phyloP scores from a whole-genome alignment of 495 filamentous ascomycete genomes.

The Aspergillus nidulans region DNA sequence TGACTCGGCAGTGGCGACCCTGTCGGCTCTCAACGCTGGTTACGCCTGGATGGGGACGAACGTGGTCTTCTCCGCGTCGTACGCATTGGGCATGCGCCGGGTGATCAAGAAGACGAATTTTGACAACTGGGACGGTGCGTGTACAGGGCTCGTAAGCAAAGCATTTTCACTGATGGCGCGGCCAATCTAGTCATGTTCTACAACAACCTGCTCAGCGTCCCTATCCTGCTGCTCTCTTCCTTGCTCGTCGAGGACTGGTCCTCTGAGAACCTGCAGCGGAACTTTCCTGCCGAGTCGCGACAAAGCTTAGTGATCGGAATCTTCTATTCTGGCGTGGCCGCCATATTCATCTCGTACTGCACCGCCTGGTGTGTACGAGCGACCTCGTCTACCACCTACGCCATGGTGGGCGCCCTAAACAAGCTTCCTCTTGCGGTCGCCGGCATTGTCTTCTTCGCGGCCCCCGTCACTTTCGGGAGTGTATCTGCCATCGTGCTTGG shows the following conservation, averaged over 20 bases:
- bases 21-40: conserved; percentile 89
- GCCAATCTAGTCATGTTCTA: conserved; percentile 88
- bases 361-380: conserved; percentile 98
- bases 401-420: conserved; percentile 96
- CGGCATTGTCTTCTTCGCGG: conserved; percentile 91
- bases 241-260: conserved; percentile 91
- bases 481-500: conserved; percentile 85
- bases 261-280: conserved; percentile 69
- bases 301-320: conserved; percentile 76
- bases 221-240: conserved; percentile 79
- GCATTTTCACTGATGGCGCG: conserved; percentile 21
- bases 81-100: conserved; percentile 92
- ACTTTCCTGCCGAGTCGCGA: conserved; percentile 82
- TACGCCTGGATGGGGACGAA: conserved; percentile 99
- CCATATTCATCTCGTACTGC: conserved; percentile 97
- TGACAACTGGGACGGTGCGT: conserved; percentile 98
- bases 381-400: conserved; percentile 94
- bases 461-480: conserved; percentile 83
- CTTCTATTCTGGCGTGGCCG: conserved; percentile 87
- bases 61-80: conserved; percentile 90
- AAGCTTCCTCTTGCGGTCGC: conserved; percentile 92
- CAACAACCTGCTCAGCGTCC: conserved; percentile 98
- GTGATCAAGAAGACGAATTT: conserved; percentile 99
- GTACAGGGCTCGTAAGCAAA: not conserved
- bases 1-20: conserved; percentile 57